Percentiles rank a stretch among this genome's conserved stretches.
Evolutionary conservation across 176 grass and related monocot species (phyloP).

Genomic region (Phoenix roebelenii): DNA sequence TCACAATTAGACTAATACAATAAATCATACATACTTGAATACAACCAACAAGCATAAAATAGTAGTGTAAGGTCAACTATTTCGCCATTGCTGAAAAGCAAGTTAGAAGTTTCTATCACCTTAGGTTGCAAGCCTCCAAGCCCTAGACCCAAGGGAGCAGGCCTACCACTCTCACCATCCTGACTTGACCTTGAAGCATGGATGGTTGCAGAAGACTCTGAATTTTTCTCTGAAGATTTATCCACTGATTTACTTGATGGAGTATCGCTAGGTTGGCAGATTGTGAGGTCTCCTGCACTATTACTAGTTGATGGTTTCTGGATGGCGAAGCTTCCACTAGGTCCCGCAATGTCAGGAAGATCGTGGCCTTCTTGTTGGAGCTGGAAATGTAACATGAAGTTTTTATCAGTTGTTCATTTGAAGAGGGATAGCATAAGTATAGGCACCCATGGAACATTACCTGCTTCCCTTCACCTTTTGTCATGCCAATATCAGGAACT

Average conservation of each 20-base stretch:
- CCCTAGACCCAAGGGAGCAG: conserved; percentile 67
- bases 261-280: not conserved
- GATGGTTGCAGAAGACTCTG: conserved; percentile 12
- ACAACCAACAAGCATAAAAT: not conserved
- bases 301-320: not conserved
- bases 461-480: not conserved
- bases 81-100: not conserved
- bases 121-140: conserved; percentile 70
- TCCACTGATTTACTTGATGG: conserved; percentile 26
- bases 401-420: not conserved
- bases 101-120: conserved; percentile 30
- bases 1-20: not conserved
- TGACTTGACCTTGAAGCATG: conserved; percentile 26
- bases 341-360: not conserved
- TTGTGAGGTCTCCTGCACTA: not conserved
- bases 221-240: conserved; percentile 19
- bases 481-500: not conserved
- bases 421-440: not conserved
- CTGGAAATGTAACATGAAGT: not conserved
- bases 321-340: not conserved
- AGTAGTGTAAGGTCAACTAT: conserved; percentile 1
- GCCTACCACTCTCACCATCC: conserved; percentile 23
- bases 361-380: not conserved
- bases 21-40: too few relatives aligned
- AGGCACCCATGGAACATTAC: not conserved